Evolutionary conservation across 805 yeast species (phyloP).

Genomic region (Ogataea methylovora): DNA sequence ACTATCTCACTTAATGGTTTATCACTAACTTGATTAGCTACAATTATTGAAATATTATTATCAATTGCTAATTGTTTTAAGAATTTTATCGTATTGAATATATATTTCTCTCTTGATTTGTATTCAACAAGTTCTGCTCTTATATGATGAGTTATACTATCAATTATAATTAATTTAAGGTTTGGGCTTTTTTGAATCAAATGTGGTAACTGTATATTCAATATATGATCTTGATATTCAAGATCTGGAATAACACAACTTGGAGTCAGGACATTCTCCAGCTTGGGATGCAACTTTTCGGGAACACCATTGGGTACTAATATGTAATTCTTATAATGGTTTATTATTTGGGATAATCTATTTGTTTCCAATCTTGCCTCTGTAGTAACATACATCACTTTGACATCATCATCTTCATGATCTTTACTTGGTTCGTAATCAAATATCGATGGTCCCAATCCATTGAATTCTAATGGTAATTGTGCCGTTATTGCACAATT

Average conservation of each 20-base stretch:
- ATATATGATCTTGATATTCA: constrained; percentile 66
- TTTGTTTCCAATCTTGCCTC: constrained; percentile 67
- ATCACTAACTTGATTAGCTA: constrained; percentile 78
- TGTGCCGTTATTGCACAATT: constrained; percentile 60
- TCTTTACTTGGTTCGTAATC: constrained; percentile 3
- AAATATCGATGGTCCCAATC: constrained; percentile 29
- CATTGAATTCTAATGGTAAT: constrained; percentile 37
- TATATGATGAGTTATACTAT: constrained; percentile 78
- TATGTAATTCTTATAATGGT: constrained; percentile 21
- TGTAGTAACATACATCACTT: constrained; percentile 70
- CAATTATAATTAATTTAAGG: constrained; percentile 59
- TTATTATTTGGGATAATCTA: constrained; percentile 43
- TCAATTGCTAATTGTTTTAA: constrained; percentile 42
- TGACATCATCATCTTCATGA: constrained; percentile 8
- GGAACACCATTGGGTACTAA: constrained; percentile 26
- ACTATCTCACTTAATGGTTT: constrained; percentile 30
- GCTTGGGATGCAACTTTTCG: constrained; percentile 22
- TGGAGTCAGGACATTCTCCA: constrained; percentile 22
- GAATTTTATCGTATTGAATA: constrained; percentile 35
- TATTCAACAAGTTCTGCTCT: constrained; percentile 49
- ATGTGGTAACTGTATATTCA: constrained; percentile 62
- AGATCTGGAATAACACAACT: constrained; percentile 35
- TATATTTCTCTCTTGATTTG: constrained; percentile 33
- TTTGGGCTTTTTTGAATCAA: constrained; percentile 32
- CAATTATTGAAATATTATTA: constrained; percentile 51